Conservation (phyloP, 73 alveolate species). For the Blepharisma stoltei region DNA sequence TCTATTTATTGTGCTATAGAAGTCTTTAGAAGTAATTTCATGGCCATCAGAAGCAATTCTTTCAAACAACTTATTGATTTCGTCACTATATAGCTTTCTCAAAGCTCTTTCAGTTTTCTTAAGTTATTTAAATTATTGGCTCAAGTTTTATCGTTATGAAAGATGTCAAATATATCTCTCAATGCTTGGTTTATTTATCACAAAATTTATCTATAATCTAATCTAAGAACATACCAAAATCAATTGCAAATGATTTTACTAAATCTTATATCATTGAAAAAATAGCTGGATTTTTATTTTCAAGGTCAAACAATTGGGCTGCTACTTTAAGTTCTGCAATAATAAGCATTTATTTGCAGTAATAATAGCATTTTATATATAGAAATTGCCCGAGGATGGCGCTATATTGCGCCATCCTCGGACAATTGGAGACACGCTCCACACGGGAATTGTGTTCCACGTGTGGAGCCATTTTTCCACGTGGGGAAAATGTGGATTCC, state of each 20-base stretch:
- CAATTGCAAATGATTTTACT: conserved; percentile 75
- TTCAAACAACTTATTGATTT: conserved; percentile 75
- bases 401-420: no score
- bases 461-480: no score
- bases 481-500: no score
- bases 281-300: conserved; percentile 76
- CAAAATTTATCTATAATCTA: conserved; percentile 69
- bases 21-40: conserved; percentile 79
- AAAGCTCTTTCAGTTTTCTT: conserved; percentile 70
- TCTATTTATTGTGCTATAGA: conserved; percentile 57
- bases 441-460: no score
- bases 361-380: no score
- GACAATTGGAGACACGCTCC: no score
- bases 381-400: no score
- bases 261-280: conserved; percentile 74
- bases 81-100: conserved; percentile 77
- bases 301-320: conserved; percentile 71
- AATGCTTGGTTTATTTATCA: conserved; percentile 67
- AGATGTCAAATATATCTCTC: conserved; percentile 71
- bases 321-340: conserved; percentile 75
- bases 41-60: conserved; percentile 78
- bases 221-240: conserved; percentile 73
- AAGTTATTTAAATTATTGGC: conserved; percentile 63
- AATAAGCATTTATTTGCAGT: no score
- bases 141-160: conserved; percentile 71